Base-by-base conservation (phyloP, 2,329 filamentous ascomycete species). In the Colletotrichum sp. region DNA sequence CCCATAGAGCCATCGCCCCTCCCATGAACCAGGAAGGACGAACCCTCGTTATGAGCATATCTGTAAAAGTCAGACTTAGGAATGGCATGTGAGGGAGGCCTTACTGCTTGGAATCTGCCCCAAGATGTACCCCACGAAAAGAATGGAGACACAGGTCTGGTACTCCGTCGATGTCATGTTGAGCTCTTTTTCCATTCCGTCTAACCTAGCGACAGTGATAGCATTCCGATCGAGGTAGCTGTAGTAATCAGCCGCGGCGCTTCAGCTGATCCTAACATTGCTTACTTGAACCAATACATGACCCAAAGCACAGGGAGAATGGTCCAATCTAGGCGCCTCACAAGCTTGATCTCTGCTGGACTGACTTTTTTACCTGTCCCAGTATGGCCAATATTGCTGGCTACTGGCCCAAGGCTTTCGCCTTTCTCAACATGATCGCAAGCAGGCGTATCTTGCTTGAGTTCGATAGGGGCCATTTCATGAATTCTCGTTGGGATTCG, bases 341-440 rank as follows among this genome's bases (percentile, higher is more conserved):
- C 84, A 16, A 86, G 79, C 6, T 80, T 81, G 76, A 85, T 85
- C 71, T 86, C 84, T 32, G 76, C 82, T 2, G 84, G 83, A 65
- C 85, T 83, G 4, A 81, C 83, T 78, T 85, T 86, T 74, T 82
- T 81, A 43, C 81, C 79, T 8, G 84, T 81, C 27, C 84, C 84
- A 12, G 82, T 84, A 77, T 85, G 84, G 71, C 85, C 84, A 36
- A 68, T 25, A 16, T 69, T 60, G 22, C 25, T 72, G 48, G 39
- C 58, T 30, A 43, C 34, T 15, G 39, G 62, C 30, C 6, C 13
- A 22, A 58, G 43, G 5, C 30, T 4, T 27, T 67, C 48, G 13
- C 65, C 30, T 27, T 36, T 67, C 65, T 67, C 65, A n/a, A 67
- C 12, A 22, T 67, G 65, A 25, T 56, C 48, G 22, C 43, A 67